These are phyloP conservation scores for Lentinula boryana DNA, from an alignment of 768 basidiomycete genomes.

Conservation along the genomic window DNA sequence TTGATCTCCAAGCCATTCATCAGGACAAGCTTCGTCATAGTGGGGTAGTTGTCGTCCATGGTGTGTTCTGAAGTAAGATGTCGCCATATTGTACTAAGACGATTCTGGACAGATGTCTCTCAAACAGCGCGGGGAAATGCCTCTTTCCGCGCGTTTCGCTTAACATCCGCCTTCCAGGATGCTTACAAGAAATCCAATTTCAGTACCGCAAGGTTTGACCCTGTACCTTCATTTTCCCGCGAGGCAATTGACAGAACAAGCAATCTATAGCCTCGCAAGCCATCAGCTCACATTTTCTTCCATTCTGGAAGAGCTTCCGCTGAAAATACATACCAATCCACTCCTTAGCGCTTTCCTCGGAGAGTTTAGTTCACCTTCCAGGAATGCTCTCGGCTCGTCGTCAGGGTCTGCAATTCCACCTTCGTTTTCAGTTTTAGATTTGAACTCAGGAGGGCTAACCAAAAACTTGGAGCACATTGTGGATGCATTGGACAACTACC, in stretches of 20 bases:
- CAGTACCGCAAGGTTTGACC: slow-evolving; percentile 70
- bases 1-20: slow-evolving; percentile 82
- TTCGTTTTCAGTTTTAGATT: slow-evolving; percentile 64
- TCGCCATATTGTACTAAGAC: not conserved
- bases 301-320: slow-evolving; percentile 80
- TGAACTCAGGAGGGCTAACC: slow-evolving; percentile 63
- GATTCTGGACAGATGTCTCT: slow-evolving; percentile 53
- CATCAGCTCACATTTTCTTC: slow-evolving; percentile 81
- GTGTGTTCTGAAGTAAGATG: slow-evolving; percentile 30
- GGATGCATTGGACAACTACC: slow-evolving; percentile 80
- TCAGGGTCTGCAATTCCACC: slow-evolving; percentile 41
- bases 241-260: not conserved
- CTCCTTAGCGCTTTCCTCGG: slow-evolving; percentile 76
- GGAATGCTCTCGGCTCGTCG: slow-evolving; percentile 31
- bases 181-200: slow-evolving; percentile 83
- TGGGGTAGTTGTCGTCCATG: slow-evolving; percentile 80
- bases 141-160: slow-evolving; percentile 82
- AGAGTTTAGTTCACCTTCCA: slow-evolving; percentile 41
- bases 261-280: slow-evolving; percentile 54
- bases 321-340: slow-evolving; percentile 79
- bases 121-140: slow-evolving; percentile 78
- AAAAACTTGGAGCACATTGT: slow-evolving; percentile 80
- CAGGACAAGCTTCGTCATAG: slow-evolving; percentile 83
- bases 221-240: not conserved
- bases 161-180: slow-evolving; percentile 74